Evolutionary conservation across 495 filamentous ascomycete species (phyloP).

Genomic region (Penicillium daleae): DNA sequence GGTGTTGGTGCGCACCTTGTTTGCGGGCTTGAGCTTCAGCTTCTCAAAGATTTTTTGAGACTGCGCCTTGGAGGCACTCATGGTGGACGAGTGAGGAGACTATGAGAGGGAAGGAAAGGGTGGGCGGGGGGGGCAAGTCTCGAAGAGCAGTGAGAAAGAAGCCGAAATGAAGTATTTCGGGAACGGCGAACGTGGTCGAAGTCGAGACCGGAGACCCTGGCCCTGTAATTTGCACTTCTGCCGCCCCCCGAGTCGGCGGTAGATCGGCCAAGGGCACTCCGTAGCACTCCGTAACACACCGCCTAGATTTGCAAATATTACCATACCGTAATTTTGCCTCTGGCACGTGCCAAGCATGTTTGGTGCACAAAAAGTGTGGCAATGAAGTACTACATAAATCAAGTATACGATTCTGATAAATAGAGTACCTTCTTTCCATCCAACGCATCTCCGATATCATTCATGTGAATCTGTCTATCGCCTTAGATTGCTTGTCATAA

Average conservation of each 20-base stretch:
- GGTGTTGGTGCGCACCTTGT: conserved; percentile 68
- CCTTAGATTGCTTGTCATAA: too few relatives aligned
- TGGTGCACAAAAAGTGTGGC: too few relatives aligned
- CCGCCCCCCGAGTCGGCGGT: conserved; percentile 9
- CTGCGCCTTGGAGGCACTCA: conserved; percentile 93
- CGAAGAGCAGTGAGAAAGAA: conserved; percentile 23
- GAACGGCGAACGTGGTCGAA: conserved; percentile 38
- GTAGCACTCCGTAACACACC: background rate
- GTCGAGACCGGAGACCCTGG: conserved; percentile 22
- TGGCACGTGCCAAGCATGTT: too few relatives aligned
- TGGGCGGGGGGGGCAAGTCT: conserved; percentile 10
- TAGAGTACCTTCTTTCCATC: too few relatives aligned
- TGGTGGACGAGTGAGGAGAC: conserved; percentile 36
- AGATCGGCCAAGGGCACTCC: too few relatives aligned
- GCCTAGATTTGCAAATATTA: conserved; percentile 3
- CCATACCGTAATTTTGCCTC: conserved; percentile 10
- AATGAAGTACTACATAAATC: too few relatives aligned
- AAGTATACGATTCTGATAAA: too few relatives aligned
- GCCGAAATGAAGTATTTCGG: conserved; percentile 22
- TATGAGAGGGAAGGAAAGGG: conserved; percentile 11
- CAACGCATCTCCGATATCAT: too few relatives aligned
- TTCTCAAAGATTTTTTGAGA: conserved; percentile 98
- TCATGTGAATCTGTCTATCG: too few relatives aligned
- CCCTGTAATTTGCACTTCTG: conserved; percentile 28
- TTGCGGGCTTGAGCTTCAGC: conserved; percentile 88